Evolutionary conservation across 2,329 filamentous ascomycete genomes (phyloP), one percentile per base, ranked within the genome.

Genomic region (Paecilomyces dactylethromorphus): DNA sequence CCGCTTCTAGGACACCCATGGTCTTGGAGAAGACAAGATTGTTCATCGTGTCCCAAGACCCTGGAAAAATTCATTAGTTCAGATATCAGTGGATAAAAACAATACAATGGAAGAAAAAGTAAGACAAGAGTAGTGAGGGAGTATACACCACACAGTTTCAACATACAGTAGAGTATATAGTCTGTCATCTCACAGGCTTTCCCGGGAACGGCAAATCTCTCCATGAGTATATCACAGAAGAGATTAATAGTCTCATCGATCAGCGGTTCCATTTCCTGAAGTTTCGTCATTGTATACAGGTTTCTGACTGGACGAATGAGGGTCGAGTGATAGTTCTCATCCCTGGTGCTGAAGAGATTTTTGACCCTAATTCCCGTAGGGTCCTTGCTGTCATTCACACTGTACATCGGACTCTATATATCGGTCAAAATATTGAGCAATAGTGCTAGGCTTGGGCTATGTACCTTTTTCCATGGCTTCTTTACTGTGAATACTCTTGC

Each of bases 181-280:
- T 76, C 67, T 3, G 74, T 74, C 33, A 80, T 68, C 22, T 78
- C 68, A 56, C 71, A 76, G 0, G 59, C 56, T 53, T 70, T 68
- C 2, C 62, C 65, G 1, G 61, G 56, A 21, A 67, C 54, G 3
- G 71, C 62, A 58, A 74, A 77, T 2, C 65, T 59, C 1, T 62
- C 61, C 3, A 73, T 68, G 0, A 77, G 60, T 22, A 70, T 65
- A 2, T 64, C 56, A 49, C 70, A 70, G 13, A 76, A 65, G 3
- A 67, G 52, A 1, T 60, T 56, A 11, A 76, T 71, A 3, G 71
- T 66, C 5, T 66, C 60, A 56, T 71, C 67, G 35, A 71, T 64
- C 15, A 58, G 58, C 1, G 56, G 45, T 56, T 71, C 68, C 3
- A 65, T 56, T 12, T 64, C 58, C 24, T 64, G 59, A 8, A 70